Conservation (phyloP, 768 basidiomycete genomes). For the Termitomyces bulborhizus region DNA sequence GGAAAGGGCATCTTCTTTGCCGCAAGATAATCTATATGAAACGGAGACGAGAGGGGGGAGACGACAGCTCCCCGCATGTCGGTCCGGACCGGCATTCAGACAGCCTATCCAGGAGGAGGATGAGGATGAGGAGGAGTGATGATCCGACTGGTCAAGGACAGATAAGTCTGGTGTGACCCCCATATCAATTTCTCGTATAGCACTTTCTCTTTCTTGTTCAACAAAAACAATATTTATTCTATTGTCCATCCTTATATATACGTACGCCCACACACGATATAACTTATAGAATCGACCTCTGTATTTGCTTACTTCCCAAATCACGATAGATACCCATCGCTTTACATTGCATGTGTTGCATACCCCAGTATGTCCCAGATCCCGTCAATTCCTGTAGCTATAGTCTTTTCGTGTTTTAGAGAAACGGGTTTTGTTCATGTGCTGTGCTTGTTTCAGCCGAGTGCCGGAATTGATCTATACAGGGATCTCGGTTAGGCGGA, state of each 20-base stretch:
- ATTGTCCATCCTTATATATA: constrained; percentile 1
- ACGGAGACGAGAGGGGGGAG: constrained; percentile 51
- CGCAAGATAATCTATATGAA: constrained; percentile 43
- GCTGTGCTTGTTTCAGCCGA: background rate
- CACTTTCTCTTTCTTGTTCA: background rate
- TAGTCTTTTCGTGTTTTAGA: background rate
- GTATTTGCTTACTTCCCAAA: constrained; percentile 7
- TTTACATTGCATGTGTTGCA: background rate
- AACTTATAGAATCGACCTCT: constrained; percentile 3
- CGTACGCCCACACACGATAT: background rate
- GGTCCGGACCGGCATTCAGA: constrained; percentile 65
- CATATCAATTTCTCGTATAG: background rate
- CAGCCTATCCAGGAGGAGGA: constrained; percentile 82
- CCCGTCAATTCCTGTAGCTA: background rate
- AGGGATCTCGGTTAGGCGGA: background rate
- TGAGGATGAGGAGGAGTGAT: constrained; percentile 72
- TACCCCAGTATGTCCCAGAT: background rate
- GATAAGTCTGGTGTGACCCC: background rate
- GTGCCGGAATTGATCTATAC: background rate
- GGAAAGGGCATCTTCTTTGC: constrained; percentile 56
- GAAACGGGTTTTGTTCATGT: background rate
- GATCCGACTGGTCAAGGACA: background rate
- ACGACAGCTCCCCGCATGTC: constrained; percentile 62
- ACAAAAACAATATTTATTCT: background rate
- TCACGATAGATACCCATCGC: constrained; percentile 8